Base-by-base conservation (phyloP, 78 protist genomes). In the Dictyostelium intermedium region DNA sequence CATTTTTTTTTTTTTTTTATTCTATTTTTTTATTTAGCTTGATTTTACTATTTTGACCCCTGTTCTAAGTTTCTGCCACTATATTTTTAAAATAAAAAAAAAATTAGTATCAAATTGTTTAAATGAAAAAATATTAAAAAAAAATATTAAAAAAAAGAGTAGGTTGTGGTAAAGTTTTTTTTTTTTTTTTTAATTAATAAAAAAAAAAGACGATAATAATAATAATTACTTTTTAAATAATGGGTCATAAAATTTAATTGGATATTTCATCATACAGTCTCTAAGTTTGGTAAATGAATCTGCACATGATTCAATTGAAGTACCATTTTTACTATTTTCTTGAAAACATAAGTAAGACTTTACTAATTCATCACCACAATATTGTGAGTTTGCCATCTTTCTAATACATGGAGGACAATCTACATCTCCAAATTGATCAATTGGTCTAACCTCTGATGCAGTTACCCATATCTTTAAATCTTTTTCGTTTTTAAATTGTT, bases 361-460 rank as follows among this genome's bases (percentile, higher is more conserved):
- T 7, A 87, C 73, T 6, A 87, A 77, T 23, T 77, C 47, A 14
- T 87, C 93, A 32, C 93, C 93, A 79, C 93, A 87, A 77, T 32
- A 77, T 37, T 83, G 93, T 8, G 79, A 69, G 27, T 79, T 66
- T 53, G 78, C 78, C 85, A 87, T 78, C 0, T 23, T 78, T 79
- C 45, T 87, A 20, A 87, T 79, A 45, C 93, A 87, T 32, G 93
- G 93, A 61, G 93, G 93, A 79, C 93, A 87, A 35, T 73, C 43
- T 39, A 74, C 93, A 16, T 87, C 53, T 13, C 70, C 85, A 30
- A 83, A 83, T 66, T 66, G 72, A 37, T 74, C 30, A n/a, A 61
- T 37, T 78, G 93, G 85, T 66, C 60, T 43, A 13, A 83, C 82
- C 14, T 87, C 93, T 8, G 6, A 18, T 45, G 84, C 39, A 0